Evolutionary conservation across 2,329 filamentous ascomycete species (phyloP), one percentile per base, ranked within the genome.

Genomic region (Fusarium beomiforme): DNA sequence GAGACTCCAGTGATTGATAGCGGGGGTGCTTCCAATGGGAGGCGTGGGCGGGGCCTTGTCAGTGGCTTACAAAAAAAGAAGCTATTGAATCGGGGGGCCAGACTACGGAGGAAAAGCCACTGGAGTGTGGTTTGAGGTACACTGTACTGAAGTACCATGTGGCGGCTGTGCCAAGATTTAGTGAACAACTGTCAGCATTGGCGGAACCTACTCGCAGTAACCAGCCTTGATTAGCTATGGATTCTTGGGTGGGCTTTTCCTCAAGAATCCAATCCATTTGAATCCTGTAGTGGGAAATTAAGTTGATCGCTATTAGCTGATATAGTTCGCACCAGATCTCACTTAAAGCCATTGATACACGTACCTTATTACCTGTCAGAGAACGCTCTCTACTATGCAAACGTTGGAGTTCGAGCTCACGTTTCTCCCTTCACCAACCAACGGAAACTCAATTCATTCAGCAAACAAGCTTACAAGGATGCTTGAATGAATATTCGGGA

Each of bases 141-240:
- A 53, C n/a, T 33, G 21, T 33, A 5, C 26, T 5, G 36, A 63
- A 49, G 68, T 70, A 61, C 43, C 36, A 50, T 16, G 55, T 53
- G 42, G 47, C 33, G 55, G 56, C 55, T 69, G 59, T 69, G 69
- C 59, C 64, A 61, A 71, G 44, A 59, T 58, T 71, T 71, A 66
- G 69, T 62, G 59, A 72, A 69, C 69, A 62, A 70, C 64, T 66
- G 69, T 72, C 69, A 71, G 69, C 69, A 66, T 72, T 71, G 69
- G 69, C 69, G 49, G 61, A 65, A 58, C 42, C 57, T 43, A 31
- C 59, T 46, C 41, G 39, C 37, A 37, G 19, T 16, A 31, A 4
- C 29, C 36, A 43, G 39, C n/a, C 37, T 65, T 39, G 31, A 50
- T 36, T 50, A 50, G 47, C 42, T n/a, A 29, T n/a, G n/a, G n/a